These are phyloP conservation scores for Fusarium pseudograminearum DNA, from an alignment of 2,329 filamentous ascomycete species.

Conservation along the genomic window DNA sequence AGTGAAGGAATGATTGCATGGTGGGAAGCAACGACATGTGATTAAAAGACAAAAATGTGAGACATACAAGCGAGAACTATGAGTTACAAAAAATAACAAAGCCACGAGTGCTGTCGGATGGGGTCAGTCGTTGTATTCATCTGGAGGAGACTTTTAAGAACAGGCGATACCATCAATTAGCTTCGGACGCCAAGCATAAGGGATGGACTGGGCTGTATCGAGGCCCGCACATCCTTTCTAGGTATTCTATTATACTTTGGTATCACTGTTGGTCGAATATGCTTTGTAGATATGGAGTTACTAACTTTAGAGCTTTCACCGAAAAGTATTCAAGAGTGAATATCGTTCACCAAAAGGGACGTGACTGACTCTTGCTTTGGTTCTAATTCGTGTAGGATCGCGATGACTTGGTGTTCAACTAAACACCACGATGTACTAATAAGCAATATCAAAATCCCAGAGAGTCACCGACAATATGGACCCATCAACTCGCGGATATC, in stretches of 20 bases:
- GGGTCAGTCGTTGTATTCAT: not conserved
- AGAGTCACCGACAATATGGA: constrained; percentile 40
- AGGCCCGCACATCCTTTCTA: constrained; percentile 28
- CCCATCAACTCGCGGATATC: constrained; percentile 27
- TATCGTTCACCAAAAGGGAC: constrained; percentile 15
- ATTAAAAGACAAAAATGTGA: constrained; percentile 20
- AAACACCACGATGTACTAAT: not conserved
- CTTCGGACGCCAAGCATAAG: constrained; percentile 7
- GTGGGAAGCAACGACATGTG: constrained; percentile 32
- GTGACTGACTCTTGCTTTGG: constrained; percentile 37
- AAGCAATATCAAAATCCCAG: not conserved
- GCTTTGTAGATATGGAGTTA: constrained; percentile 23
- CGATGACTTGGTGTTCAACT: constrained; percentile 7
- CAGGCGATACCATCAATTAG: not conserved
- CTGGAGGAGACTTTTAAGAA: not conserved
- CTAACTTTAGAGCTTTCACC: constrained; percentile 9
- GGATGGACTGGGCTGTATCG: constrained; percentile 32
- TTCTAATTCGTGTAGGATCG: constrained; percentile 10
- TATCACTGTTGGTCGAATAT: constrained; percentile 30
- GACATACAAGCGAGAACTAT: constrained; percentile 19
- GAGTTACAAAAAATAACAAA: not conserved
- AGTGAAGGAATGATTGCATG: constrained; percentile 35
- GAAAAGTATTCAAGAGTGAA: constrained; percentile 8
- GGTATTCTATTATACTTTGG: constrained; percentile 27
- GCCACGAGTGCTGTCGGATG: not conserved